Evolutionary conservation across 345 rosid species (phyloP), one percentile per base, ranked within the genome.

Genomic region (Durio zibethinus): DNA sequence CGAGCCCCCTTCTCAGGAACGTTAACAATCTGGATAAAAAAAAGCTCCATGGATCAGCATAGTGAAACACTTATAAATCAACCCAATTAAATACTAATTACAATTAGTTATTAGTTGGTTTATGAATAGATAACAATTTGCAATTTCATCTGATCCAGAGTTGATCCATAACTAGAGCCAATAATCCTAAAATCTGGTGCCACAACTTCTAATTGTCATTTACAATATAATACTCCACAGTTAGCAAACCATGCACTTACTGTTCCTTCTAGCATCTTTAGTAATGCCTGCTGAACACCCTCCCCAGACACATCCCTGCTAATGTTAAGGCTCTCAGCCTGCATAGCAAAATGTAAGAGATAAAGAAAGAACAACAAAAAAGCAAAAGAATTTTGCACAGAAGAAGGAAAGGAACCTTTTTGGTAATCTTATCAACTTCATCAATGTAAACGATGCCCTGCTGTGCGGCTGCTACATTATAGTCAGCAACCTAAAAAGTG

Each of bases 251-350:
- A 64, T 40, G 61, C 53, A 87, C 99, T 86, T 88, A 97, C 98
- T 75, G 97, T 93, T 86, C 99, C 99, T 89, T 96, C 99, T 65
- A 96, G 90, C 99, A 97, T 97, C 79, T 97, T 94, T 73, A 97
- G 83, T 47, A 97, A 81, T 57, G 99, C 99, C 86, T 96, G 99
- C 88, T 96, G 98, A 80, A 96, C 99, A 80, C 98, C 98, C 85
- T 96, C 99, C 73, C 99, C 98, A 42, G 99, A 97, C 29, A 97
- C 99, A 91, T 97, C 99, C 88, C 98, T 91, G 84, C 98, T 97
- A 43, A 97, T 90, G 85, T 94, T 97, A 83, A 88, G 88, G 83
- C 98, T 92, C 86, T 97, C 99, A 40, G 99, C 97, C 98, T 97
- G 88, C 83, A 68, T 29, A 79, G 50, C 47, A 36, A 76, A 78